These are phyloP conservation scores for Taphrina flavorubra DNA, from an alignment of 1,139 yeast species.

Conservation along the genomic window DNA sequence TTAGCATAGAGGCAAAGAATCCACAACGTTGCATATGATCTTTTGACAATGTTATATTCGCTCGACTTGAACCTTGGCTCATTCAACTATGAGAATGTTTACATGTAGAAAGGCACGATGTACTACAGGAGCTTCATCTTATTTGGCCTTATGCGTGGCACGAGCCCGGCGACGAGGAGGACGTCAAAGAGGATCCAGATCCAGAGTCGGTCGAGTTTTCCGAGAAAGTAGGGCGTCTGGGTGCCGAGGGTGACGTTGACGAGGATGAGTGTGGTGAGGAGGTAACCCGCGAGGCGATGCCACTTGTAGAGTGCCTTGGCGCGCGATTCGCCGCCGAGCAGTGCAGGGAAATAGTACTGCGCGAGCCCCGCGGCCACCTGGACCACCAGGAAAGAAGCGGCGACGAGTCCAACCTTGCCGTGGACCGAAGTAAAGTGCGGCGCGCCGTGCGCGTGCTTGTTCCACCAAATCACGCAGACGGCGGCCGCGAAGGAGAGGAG, in stretches of 20 bases:
- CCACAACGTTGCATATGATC: no score
- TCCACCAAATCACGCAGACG: constrained; percentile 48
- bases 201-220: constrained; percentile 30
- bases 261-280: constrained; percentile 46
- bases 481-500: constrained; percentile 46
- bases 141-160: constrained; percentile 41
- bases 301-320: constrained; percentile 50
- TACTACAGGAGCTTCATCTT: constrained; percentile 32
- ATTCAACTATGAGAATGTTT: no score
- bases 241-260: constrained; percentile 48
- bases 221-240: constrained; percentile 47
- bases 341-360: constrained; percentile 49
- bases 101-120: no score
- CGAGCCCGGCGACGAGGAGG: constrained; percentile 43
- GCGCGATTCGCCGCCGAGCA: constrained; percentile 49
- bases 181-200: constrained; percentile 33
- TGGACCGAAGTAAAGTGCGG: constrained; percentile 50
- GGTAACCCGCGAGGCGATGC: constrained; percentile 50
- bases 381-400: constrained; percentile 46
- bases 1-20: background rate
- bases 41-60: no score
- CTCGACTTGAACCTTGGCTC: no score
- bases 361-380: constrained; percentile 48
- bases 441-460: constrained; percentile 47
- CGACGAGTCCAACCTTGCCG: constrained; percentile 49